phyloP scores from a whole-genome alignment of 2,329 filamentous ascomycete genomes.

The Talaromyces verruculosus region DNA sequence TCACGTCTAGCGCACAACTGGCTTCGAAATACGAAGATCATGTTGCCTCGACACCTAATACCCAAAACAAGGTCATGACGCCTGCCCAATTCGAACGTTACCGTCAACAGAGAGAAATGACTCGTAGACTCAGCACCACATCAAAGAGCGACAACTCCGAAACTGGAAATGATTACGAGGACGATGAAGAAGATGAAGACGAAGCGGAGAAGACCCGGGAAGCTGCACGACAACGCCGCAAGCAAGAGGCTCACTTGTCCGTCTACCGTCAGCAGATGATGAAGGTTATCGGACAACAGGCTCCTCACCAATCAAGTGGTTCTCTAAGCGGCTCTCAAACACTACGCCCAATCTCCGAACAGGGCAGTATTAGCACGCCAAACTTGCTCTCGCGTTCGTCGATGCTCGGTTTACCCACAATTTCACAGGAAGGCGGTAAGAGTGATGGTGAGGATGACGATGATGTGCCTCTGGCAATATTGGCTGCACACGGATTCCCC shows the following conservation, averaged over 20 bases:
- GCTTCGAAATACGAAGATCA: constrained; percentile 48
- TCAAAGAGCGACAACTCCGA: constrained; percentile 54
- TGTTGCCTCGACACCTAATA: constrained; percentile 36
- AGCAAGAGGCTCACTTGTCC: constrained; percentile 86
- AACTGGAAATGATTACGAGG: constrained; percentile 63
- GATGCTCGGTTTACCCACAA: constrained; percentile 34
- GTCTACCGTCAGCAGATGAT: constrained; percentile 95
- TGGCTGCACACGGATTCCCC: constrained; percentile 87
- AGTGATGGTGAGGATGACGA: constrained; percentile 73
- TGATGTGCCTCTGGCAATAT: constrained; percentile 79
- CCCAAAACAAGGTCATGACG: constrained; percentile 79
- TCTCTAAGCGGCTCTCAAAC: constrained; percentile 30
- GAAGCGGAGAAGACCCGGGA: constrained; percentile 73
- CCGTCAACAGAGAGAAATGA: constrained; percentile 66
- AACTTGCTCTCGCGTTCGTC: constrained; percentile 52
- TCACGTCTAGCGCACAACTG: constrained; percentile 46
- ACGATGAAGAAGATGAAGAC: constrained; percentile 73
- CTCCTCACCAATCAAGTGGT: constrained; percentile 43
- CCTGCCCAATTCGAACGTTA: constrained; percentile 83
- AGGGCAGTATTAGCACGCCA: constrained; percentile 62
- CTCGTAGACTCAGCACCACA: constrained; percentile 55
- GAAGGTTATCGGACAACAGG: constrained; percentile 81
- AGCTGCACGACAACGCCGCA: constrained; percentile 72
- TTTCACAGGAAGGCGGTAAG: constrained; percentile 41
- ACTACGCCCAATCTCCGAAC: constrained; percentile 55